phyloP scores from a whole-genome alignment of 495 filamentous ascomycete species.

The Chlorociboria aeruginascens region DNA sequence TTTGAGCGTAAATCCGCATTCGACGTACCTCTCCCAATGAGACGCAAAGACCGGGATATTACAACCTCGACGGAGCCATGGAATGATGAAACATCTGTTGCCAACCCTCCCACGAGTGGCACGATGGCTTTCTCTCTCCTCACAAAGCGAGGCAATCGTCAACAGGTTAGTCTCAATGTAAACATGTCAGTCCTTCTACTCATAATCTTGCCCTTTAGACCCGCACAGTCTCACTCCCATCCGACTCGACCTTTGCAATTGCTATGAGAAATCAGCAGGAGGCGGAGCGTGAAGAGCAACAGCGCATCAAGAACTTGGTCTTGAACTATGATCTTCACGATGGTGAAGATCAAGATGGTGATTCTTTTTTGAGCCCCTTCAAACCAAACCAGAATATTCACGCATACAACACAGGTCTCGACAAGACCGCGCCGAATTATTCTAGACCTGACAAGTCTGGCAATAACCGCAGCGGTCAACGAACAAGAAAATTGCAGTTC shows the following conservation, averaged over 20 bases:
- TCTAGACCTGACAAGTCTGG: constrained; percentile 52
- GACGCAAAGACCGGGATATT: constrained; percentile 53
- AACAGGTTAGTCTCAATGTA: constrained; percentile 51
- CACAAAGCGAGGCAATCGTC: constrained; percentile 91
- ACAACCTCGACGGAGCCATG: constrained; percentile 36
- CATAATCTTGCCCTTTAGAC: constrained; percentile 44
- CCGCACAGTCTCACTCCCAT: constrained; percentile 85
- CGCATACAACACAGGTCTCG: constrained; percentile 30
- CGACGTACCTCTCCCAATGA: constrained; percentile 86
- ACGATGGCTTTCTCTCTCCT: constrained; percentile 93
- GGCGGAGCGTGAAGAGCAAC: constrained; percentile 90
- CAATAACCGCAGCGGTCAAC: constrained; percentile 64
- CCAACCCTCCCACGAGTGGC: constrained; percentile 31
- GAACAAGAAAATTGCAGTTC: constrained; percentile 82
- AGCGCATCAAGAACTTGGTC: constrained; percentile 94
- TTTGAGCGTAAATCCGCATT: constrained; percentile 90
- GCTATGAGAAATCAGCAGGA: constrained; percentile 93
- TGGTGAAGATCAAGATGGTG: constrained; percentile 64
- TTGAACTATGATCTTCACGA: constrained; percentile 88
- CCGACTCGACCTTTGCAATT: constrained; percentile 86
- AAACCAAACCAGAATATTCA: constrained; percentile 33
- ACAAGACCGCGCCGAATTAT: constrained; percentile 29
- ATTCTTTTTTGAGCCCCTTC: constrained; percentile 31
- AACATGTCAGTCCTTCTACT: constrained; percentile 5
- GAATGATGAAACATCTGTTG: constrained; percentile 30